Conservation (phyloP, 441 rosid genomes). For the Macaranga tanarius region DNA sequence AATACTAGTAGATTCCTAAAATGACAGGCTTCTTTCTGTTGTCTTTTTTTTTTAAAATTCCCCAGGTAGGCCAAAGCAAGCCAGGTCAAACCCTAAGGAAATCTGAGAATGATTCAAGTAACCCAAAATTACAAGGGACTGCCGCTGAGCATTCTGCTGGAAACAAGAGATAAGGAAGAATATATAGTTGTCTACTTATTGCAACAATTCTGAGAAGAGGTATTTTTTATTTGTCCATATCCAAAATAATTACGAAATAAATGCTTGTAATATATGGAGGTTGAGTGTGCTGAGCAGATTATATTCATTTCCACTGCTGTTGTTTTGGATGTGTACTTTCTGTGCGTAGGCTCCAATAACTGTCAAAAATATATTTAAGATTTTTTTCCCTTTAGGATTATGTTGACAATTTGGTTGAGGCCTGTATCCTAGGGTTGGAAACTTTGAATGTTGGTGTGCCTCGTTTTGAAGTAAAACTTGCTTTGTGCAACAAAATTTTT, state of each 20-base stretch:
- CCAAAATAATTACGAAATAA: constrained; percentile 16
- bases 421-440: background rate
- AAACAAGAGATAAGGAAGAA: constrained; percentile 34
- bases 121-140: constrained; percentile 35
- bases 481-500: background rate
- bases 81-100: constrained; percentile 44
- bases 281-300: constrained; percentile 3
- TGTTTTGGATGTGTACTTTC: constrained; percentile 5
- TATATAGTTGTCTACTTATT: background rate
- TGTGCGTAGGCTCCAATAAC: constrained; percentile 3
- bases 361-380: background rate
- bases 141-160: constrained; percentile 37
- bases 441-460: background rate
- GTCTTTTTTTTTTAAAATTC: constrained; percentile 12
- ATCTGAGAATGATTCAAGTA: constrained; percentile 46
- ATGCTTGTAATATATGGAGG: constrained; percentile 11
- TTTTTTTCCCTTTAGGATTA: background rate
- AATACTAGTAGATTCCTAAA: background rate
- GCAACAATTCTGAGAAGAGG: constrained; percentile 1
- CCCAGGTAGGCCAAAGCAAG: constrained; percentile 69
- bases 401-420: background rate
- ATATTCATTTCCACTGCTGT: background rate
- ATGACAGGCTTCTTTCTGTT: constrained; percentile 18
- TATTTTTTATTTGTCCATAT: constrained; percentile 6
- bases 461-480: background rate